Evolutionary conservation across 208 protist genomes (phyloP), one percentile per base, ranked within the genome.

Genomic region (Balamuthia mandrillaris): DNA sequence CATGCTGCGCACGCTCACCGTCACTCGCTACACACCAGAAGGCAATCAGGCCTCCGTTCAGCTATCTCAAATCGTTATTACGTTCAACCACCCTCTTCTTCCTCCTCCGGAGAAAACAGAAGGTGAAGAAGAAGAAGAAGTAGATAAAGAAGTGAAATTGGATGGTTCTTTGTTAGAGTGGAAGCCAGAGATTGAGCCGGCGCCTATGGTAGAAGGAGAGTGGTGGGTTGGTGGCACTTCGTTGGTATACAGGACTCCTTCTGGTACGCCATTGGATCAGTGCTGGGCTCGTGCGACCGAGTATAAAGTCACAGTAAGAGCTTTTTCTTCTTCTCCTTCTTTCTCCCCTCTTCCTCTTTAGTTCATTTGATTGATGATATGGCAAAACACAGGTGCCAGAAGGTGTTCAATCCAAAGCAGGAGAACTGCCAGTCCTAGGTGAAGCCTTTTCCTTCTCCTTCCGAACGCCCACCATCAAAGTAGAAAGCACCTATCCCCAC

Each of bases 61-160:
- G 29, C 47, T 84, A 29, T 24, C 37, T 29, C 49, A 84, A 47
- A 84, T 84, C 35, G 5, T 70, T 33, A 68, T 84, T 41, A 84
- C 77, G 14, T 84, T 84, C 77, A 84, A 84, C 56, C 56, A 84
- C 33, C 77, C 77, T 1, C 77, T 84, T 10, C 60, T 84, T 3
- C 52, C 52, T 31, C 52, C 52, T n/a, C n/a, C n/a, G n/a, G n/a
- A n/a, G n/a, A n/a, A n/a, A n/a, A n/a, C n/a, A n/a, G n/a, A n/a
- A n/a, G n/a, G n/a, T n/a, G n/a, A n/a, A n/a, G n/a, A n/a, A n/a
- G n/a, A n/a, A n/a, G n/a, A n/a, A n/a, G n/a, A n/a, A n/a, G n/a
- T n/a, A n/a, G n/a, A n/a, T n/a, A n/a, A n/a, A n/a, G n/a, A n/a
- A n/a, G n/a, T n/a, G 65, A 21, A 18, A 14, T 14, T 16, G 3